Evolutionary conservation across 2,329 filamentous ascomycete species (phyloP), one percentile per base, ranked within the genome.

Genomic region (Pseudophaeomoniella oleicola): DNA sequence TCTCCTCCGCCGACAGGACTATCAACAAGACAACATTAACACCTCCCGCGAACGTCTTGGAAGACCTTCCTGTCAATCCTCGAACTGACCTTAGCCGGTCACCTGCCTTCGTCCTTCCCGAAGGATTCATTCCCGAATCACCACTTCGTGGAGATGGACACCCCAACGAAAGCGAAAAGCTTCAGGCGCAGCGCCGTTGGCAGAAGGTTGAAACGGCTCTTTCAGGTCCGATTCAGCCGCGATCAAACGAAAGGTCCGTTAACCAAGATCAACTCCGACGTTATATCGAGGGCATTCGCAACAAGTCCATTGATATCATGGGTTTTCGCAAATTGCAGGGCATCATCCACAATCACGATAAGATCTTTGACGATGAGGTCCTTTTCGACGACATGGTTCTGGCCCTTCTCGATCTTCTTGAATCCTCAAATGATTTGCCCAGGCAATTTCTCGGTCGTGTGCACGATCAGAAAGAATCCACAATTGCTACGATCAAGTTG

Each of bases 311-410:
- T 42, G 59, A 62, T 36, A 54, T 60, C 14, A 53, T 55, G 29
- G 59, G 57, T 16, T 62, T 62, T 39, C 53, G 59, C 5, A 62
- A 62, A 39, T 43, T 64, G 4, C 60, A 63, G 39, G 50, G 50
- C 3, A 42, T 63, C 12, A 55, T 62, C 42, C 50, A 56, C 39
- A 53, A 52, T 32, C 55, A 59, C 16, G 49, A 56, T 16, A 45
- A 50, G 4, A 50, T 62, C 16, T 54, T 58, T 13, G 42, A 49
- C 14, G 51, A 56, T 18, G 52, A 54, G 29, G 44, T 45, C 14
- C 55, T 57, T 30, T 62, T 58, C 42, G 51, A 57, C 37, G 47
- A 54, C 18, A 47, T 62, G 40, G 41, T 63, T 2, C 35, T 55
- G 19, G 57, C 57, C 16, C 44, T 64, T 22, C 40, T 63, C 16